Base-by-base conservation (phyloP, 106 monocot species). In the Iris macrosiphon region DNA sequence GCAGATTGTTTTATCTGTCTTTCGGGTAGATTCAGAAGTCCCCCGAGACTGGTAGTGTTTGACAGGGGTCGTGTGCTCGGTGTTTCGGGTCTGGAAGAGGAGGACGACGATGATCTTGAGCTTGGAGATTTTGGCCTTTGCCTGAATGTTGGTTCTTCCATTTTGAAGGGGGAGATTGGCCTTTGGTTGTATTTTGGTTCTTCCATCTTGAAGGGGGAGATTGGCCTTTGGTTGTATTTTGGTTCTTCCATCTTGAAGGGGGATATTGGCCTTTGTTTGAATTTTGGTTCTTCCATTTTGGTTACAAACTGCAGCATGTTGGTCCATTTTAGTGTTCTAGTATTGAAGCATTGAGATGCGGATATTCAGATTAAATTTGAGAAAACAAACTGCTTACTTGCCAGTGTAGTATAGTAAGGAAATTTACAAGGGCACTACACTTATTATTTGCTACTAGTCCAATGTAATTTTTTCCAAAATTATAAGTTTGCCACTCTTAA, bases 91-190 rank as follows among this genome's bases (percentile, higher is more conserved):
- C 28, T 39, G 5, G 70, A 59, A 45, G 64, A 52, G 9, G 64
- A 11, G n/a, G 61, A 6, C 3, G 66, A 54, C 20, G 64, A 31
- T 2, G 78, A 72, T 37, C 22, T 67, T 25, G 72, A 56, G 45
- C 31, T 57, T 2, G 68, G 59, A 5, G 72, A 64, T 42, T 41
- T 40, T 7, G 69, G n/a, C 20, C 26, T 21, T 60, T 59, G 60
- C 3, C 22, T 19, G 2, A 8, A 39, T 25, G 31, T 56, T 48
- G 30, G 12, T 32, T 40, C 51, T 31, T 62, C 73, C 11, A 20
- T 21, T 39, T 50, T 60, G 28, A 3, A 16, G 11, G 68, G 59
- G 4, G 72, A 64, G 33, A 33, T 40, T 7, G 69, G n/a, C 20
- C 26, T 21, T 60, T 59, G 60, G 1, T 19, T 19, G 2, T n/a